Percentiles rank a stretch among this genome's conserved stretches.
Evolutionary conservation across 129 eudicot genomes (phyloP).

Genomic region (Heracleum sosnowskyi): DNA sequence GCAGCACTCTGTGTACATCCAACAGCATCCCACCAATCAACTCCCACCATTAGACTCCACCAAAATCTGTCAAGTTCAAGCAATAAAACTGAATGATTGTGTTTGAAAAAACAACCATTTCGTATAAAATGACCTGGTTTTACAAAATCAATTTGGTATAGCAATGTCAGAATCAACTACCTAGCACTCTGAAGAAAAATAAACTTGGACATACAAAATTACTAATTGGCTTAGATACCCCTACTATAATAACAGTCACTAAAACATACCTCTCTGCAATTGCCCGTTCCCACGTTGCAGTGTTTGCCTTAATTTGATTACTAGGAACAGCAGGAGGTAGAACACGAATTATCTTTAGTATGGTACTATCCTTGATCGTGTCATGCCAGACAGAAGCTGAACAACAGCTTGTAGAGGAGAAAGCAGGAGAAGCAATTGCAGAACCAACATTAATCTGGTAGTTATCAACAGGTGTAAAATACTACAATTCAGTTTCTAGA

Average conservation of each 20-base stretch:
- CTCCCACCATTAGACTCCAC: conserved; percentile 99
- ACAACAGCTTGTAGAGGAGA: conserved; percentile 99
- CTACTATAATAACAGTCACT: neutral
- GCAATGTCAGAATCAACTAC: neutral
- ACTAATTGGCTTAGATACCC: neutral
- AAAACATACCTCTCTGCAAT: conserved; percentile 89
- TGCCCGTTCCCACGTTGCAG: conserved; percentile 92
- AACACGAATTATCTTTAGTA: conserved; percentile 86
- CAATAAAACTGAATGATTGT: conserved; percentile 12
- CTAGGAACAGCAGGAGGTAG: conserved; percentile 86
- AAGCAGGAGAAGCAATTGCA: conserved; percentile 98
- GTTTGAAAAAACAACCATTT: neutral
- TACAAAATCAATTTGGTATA: neutral
- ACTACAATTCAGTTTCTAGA: no score
- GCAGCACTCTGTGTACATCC: conserved; percentile 99
- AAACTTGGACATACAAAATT: neutral
- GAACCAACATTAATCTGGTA: conserved; percentile 86
- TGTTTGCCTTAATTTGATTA: conserved; percentile 72
- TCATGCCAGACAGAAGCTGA: conserved; percentile 99
- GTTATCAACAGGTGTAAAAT: conserved; percentile 73
- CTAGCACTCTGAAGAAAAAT: neutral
- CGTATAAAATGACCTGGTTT: neutral
- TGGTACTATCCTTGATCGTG: conserved; percentile 57
- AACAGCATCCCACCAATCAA: conserved; percentile 99
- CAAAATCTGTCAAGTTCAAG: conserved; percentile 57